Base-by-base conservation (phyloP, 257 asterid genomes). In the Jasminum sambac region DNA sequence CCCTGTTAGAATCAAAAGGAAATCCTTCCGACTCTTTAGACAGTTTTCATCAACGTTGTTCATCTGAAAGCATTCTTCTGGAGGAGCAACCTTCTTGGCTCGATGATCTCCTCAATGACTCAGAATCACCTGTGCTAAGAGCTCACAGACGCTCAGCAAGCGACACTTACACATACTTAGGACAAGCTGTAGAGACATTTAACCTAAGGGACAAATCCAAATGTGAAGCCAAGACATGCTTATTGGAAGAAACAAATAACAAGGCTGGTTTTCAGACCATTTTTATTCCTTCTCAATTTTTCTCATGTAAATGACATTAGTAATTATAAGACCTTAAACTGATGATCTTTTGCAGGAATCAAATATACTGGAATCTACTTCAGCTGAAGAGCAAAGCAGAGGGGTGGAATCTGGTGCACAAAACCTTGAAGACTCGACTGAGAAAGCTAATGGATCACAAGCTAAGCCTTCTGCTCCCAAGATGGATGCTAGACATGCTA, bases 11-110 rank as follows among this genome's bases (percentile, higher is more conserved):
- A 21, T 75, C 74, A 16, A 62, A 74, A 64, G 79, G 72, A 39
- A 72, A 24, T 24, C n/a, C 52, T n/a, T n/a, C 84, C 73, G 67
- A 75, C 70, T 48, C 36, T 34, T 0, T 24, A 48, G 59, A 48
- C 17, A 68, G 34, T 21, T 70, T 60, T 77, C 92, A 83, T 41
- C 88, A 81, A 6, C 91, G 91, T 30, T 80, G 91, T 67, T 81
- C 88, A 3, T 90, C 95, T 0, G 95, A 87, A 70, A 84, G 83
- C 77, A 73, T 82, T 30, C 84, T 88, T 30, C 19, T 72, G 2
- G 96, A 89, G 43, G 96, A 90, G 73, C 92, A 92, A 63, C 96
- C 90, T 21, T 75, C 83, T 21, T 92, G 98, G 98, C 85, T 92
- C 1, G 96, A 92, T 9, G 98, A 92, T 64, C 98, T 92, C 55